Base-by-base conservation (phyloP, 164 flowering plant species). In the Stephania yunnanensis region DNA sequence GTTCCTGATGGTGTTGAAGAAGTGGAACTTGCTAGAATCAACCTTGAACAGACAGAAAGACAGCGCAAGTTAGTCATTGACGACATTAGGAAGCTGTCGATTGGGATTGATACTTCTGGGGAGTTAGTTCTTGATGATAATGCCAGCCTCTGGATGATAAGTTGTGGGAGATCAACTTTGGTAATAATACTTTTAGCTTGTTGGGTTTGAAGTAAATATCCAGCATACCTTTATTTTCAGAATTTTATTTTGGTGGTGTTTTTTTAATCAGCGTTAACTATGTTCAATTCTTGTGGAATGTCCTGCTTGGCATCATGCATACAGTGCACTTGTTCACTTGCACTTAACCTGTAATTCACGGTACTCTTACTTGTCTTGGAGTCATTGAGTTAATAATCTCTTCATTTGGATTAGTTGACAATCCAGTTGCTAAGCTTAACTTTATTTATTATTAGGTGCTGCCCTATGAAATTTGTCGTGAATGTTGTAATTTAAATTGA, bases 1-100 rank as follows among this genome's bases (percentile, higher is more conserved):
- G 99, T 96, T 75, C 99, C 99, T 76, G 97, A 92, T 80, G 99
- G 99, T 65, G 97, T 94, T 79, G 98, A 92, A 86, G 98, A 96
- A 84, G 98, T 96, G 67, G 99, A 94, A 83, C 89, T 89, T 70
- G 98, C 98, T 79, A 89, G 85, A 85, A 82, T 96, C 48, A 81
- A 82, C 73, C 97, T 96, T 78, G 99, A 96, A 82, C 84, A 86
- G 73, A 87, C 86, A 82, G 99, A 94, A 71, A 77, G 94, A 72
- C 89, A 82, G 72, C 82, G 86, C 75, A 94, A 86, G 78, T 77
- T 96, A 81, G 82, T 92, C 76, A 89, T 89, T 79, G 88, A 84
- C 80, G 98, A 96, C 80, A 90, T 94, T 36, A 83, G 87, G 81
- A 90, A 84, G 78, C 76, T 96, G 72, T 90, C 97, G 68, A 76